Evolutionary conservation across 2,329 filamentous ascomycete genomes (phyloP).

Genomic region (Aureobasidium namibiae): DNA sequence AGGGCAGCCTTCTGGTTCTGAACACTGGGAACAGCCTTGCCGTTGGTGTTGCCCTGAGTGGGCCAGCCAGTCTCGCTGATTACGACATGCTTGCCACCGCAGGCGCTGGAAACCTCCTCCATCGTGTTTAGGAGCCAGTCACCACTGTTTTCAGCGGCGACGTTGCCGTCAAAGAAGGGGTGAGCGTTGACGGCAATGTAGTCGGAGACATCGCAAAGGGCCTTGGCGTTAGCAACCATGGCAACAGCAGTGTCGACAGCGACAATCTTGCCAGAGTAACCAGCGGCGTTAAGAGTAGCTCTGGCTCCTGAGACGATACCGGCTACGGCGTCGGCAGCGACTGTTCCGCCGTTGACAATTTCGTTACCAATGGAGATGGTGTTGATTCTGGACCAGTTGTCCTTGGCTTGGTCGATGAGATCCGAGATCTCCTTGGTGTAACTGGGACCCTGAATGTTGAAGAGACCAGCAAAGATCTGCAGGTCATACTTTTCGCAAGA

Average conservation of each 20-base stretch:
- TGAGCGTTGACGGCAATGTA: constrained; percentile 77
- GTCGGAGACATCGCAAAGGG: constrained; percentile 63
- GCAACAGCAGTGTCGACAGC: constrained; percentile 72
- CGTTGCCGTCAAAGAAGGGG: constrained; percentile 68
- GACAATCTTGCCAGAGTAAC: constrained; percentile 66
- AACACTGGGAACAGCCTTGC: constrained; percentile 58
- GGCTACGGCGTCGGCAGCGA: constrained; percentile 45
- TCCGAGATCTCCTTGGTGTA: constrained; percentile 50
- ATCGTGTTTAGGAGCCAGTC: constrained; percentile 55
- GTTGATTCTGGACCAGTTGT: constrained; percentile 61
- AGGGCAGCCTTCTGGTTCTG: constrained; percentile 61
- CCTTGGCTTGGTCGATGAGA: constrained; percentile 52
- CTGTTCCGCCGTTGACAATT: constrained; percentile 51
- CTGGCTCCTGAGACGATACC: constrained; percentile 52
- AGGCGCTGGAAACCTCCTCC: constrained; percentile 38
- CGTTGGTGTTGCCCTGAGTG: constrained; percentile 57
- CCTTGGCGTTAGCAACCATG: constrained; percentile 55
- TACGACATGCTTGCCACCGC: constrained; percentile 53
- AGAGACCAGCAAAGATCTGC: constrained; percentile 69
- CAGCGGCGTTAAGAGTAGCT: constrained; percentile 48
- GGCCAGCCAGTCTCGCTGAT: constrained; percentile 86
- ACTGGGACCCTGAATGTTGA: constrained; percentile 44
- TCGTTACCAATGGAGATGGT: constrained; percentile 77
- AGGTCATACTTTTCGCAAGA: constrained; percentile 57
- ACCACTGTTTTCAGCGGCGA: constrained; percentile 54